These are phyloP conservation scores for Plectranthus barbatus DNA, from an alignment of 257 asterid species.

Conservation along the genomic window DNA sequence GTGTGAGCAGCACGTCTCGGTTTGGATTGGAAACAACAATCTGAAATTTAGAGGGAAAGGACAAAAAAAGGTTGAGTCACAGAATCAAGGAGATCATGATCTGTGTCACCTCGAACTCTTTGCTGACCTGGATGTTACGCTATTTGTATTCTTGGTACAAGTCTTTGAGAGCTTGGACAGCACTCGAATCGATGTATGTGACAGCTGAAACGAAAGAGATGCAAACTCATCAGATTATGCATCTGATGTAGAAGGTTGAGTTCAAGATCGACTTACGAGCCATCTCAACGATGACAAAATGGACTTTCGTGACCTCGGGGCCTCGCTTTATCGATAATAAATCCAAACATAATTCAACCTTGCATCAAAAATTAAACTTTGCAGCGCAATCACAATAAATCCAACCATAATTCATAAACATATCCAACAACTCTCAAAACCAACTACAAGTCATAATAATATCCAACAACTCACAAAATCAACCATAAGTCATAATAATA, in stretches of 20 bases:
- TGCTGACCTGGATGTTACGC: constrained; percentile 75
- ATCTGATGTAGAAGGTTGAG: not conserved
- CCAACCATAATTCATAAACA: too few species aligned
- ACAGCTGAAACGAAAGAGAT: constrained; percentile 52
- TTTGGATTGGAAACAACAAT: constrained; percentile 86
- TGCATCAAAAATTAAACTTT: too few species aligned
- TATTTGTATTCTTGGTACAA: constrained; percentile 77
- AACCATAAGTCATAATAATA: too few species aligned
- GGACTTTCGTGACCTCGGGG: constrained; percentile 71
- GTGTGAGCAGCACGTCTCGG: constrained; percentile 63
- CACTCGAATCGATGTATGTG: constrained; percentile 92
- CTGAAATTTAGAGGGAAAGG: constrained; percentile 37
- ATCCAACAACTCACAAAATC: too few species aligned
- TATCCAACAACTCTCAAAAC: too few species aligned
- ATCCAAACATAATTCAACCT: too few species aligned
- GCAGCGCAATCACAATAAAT: too few species aligned
- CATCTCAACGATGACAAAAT: constrained; percentile 86
- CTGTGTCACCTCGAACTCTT: not conserved
- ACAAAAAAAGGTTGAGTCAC: not conserved
- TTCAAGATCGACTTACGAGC: constrained; percentile 69
- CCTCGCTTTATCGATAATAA: constrained; percentile 62
- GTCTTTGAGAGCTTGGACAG: constrained; percentile 87
- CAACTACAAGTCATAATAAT: too few species aligned
- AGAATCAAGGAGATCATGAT: not conserved
- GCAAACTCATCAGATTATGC: not conserved